Conservation (phyloP, 768 basidiomycete genomes). For the Suillus decipiens region DNA sequence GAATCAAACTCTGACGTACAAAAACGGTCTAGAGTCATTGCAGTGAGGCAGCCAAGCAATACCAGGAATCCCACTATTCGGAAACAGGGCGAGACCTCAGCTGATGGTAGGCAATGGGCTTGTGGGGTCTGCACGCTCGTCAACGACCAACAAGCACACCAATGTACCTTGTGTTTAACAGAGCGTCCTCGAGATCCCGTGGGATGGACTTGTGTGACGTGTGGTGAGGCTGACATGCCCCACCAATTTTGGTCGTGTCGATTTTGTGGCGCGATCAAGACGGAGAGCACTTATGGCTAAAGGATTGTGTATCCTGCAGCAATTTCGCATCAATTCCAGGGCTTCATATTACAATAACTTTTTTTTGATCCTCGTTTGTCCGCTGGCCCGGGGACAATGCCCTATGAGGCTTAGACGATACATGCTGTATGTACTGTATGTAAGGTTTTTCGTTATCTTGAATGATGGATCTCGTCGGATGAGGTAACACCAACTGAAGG, state of each 20-base stretch:
- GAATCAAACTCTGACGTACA: background rate
- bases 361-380: too few species aligned
- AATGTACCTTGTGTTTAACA: conserved; percentile 63
- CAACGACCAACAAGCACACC: conserved; percentile 48
- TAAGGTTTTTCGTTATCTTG: too few species aligned
- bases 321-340: background rate
- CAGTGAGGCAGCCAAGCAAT: conserved; percentile 10
- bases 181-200: conserved; percentile 38
- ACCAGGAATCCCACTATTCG: conserved; percentile 1
- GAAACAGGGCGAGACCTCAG: background rate
- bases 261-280: conserved; percentile 71
- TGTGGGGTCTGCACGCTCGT: conserved; percentile 67
- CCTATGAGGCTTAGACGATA: too few species aligned
- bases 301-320: background rate
- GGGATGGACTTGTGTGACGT: conserved; percentile 68
- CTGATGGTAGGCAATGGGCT: conserved; percentile 42
- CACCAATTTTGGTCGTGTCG: conserved; percentile 75
- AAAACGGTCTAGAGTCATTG: background rate
- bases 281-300: conserved; percentile 20
- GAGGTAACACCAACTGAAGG: too few species aligned
- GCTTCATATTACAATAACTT: background rate
- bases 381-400: too few species aligned
- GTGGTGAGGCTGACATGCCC: conserved; percentile 62
- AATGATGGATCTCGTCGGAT: too few species aligned
- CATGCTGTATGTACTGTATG: too few species aligned